Percentiles rank a stretch among this genome's conserved stretches.
phyloP scores from a whole-genome alignment of 805 yeast genomes.

The Saturnispora sanitii region DNA sequence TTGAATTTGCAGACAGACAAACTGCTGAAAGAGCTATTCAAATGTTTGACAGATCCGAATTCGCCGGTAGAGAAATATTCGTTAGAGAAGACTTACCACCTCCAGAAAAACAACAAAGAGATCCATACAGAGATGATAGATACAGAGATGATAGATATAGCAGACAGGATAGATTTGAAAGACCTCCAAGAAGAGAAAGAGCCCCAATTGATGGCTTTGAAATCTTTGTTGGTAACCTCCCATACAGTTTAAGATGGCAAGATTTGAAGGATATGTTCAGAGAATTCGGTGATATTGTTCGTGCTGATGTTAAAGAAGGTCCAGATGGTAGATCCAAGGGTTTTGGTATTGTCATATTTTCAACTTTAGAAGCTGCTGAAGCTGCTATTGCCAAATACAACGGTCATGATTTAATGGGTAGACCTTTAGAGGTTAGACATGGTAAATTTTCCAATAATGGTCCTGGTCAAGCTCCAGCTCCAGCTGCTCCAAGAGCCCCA shows the following conservation, averaged over 20 bases:
- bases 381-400: conserved; percentile 61
- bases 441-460: conserved; percentile 34
- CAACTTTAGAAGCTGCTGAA: conserved; percentile 54
- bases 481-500: conserved; percentile 5
- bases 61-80: conserved; percentile 69
- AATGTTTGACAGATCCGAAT: conserved; percentile 52
- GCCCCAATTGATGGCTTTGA: conserved; percentile 32
- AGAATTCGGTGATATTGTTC: conserved; percentile 62
- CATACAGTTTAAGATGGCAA: conserved; percentile 76
- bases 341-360: conserved; percentile 71
- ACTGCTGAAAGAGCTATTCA: conserved; percentile 66
- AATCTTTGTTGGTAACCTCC: conserved; percentile 72
- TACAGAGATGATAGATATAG: conserved; percentile 13
- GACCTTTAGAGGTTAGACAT: conserved; percentile 69
- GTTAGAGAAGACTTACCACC: conserved; percentile 90
- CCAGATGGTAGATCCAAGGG: conserved; percentile 74
- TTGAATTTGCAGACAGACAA: conserved; percentile 58
- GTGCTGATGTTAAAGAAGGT: conserved; percentile 69
- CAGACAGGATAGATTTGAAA: conserved; percentile 4
- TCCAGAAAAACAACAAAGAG: conserved; percentile 32
- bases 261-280: conserved; percentile 78
- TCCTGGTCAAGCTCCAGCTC: conserved; percentile 11
- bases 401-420: conserved; percentile 65
- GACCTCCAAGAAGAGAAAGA: conserved; percentile 15
- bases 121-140: conserved; percentile 16